Base-by-base conservation (phyloP, 192 early-diverging fungal species). In the Backusella liffmaniae region DNA sequence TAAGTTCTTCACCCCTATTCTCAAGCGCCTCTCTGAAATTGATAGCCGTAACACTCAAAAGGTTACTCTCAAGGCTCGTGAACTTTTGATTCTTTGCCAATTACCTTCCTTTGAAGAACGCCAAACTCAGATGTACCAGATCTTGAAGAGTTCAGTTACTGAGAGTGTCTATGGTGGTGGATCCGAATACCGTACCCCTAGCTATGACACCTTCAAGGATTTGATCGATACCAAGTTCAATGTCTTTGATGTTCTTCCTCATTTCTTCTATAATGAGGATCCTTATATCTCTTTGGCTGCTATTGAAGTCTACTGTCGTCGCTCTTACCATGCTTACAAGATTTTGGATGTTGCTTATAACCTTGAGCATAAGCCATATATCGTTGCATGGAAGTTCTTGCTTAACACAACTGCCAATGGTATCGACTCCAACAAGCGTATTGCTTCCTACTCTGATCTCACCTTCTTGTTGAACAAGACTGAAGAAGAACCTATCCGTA, bases 311-410 rank as follows among this genome's bases (percentile, higher is more conserved):
- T 99, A 99, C 80, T 94, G 95, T 70, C 91, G 97, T 71, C 96
- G 96, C 75, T 96, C 98, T 5, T 97, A 98, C 91, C 96, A 98
- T 79, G 96, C 96, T 44, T 99, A 99, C 87, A 90, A 95, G 77
- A 91, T 99, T 62, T 89, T 93, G 42, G 92, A 92, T 70, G 91
- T 97, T 82, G 90, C 92, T 83, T 93, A 92, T 71, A 75, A 87
- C 73, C 86, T 91, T 34, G 91, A 92, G 46, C 80, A 83, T 21
- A 72, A 81, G 26, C 92, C 93, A 18, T 90, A 90, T 67, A 86
- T 92, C 71, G 83, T 95, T 76, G 88, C 91, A 53, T 95, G 92
- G 93, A 90, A 91, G 53, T 94, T 94, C 75, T 84, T 91, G 39
- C 84, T 94, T 66, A 74, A 80, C 37, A 51, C 73, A n/a, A 85